Conservation (phyloP, 2,329 filamentous ascomycete species). For the Didymosphaeria variabile region DNA sequence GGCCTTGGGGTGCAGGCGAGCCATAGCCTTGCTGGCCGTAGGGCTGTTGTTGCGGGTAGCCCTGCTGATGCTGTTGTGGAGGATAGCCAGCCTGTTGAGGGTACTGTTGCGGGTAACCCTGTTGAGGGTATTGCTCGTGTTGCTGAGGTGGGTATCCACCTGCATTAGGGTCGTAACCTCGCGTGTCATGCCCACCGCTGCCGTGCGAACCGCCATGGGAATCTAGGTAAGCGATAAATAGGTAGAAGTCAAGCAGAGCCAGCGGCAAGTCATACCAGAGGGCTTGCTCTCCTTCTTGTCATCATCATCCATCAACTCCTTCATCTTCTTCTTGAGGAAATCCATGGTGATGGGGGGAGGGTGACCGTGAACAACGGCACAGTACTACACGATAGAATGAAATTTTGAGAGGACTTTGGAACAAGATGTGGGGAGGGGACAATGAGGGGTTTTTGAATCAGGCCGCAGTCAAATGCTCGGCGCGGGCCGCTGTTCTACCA, state of each 20-base stretch:
- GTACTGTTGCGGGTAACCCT: constrained; percentile 26
- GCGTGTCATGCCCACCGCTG: constrained; percentile 22
- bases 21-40: constrained; percentile 23
- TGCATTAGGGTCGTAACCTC: constrained; percentile 21
- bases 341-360: constrained; percentile 45
- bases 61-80: constrained; percentile 24
- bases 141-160: constrained; percentile 29
- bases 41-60: constrained; percentile 31
- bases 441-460: constrained; percentile 30
- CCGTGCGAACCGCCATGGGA: constrained; percentile 15
- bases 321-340: constrained; percentile 58
- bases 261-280: constrained; percentile 21
- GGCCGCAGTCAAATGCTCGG: constrained; percentile 19
- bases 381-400: constrained; percentile 8
- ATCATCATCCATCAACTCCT: constrained; percentile 54
- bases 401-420: constrained; percentile 19
- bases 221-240: constrained; percentile 7
- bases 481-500: constrained; percentile 17
- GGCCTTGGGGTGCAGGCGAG: constrained; percentile 38
- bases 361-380: neutral
- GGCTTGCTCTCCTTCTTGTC: constrained; percentile 45
- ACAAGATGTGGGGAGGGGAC: constrained; percentile 20
- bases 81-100: constrained; percentile 25
- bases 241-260: constrained; percentile 3
- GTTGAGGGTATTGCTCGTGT: constrained; percentile 19